phyloP scores from a whole-genome alignment of 768 basidiomycete species.

The Xerocomus potaroensis region DNA sequence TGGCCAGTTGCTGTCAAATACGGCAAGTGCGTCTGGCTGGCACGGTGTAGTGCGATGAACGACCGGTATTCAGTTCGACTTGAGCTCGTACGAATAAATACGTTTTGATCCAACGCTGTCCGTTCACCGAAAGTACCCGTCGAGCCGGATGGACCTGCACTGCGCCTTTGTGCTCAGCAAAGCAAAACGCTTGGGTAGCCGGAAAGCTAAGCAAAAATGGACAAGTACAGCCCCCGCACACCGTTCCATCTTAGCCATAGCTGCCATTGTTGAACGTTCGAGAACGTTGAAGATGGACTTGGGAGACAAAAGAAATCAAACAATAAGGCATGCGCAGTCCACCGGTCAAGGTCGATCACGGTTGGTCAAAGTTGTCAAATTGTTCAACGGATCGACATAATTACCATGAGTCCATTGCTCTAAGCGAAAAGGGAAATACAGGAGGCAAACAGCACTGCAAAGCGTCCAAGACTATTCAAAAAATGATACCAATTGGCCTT shows the following conservation, averaged over 20 bases:
- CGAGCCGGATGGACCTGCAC: conserved; percentile 9
- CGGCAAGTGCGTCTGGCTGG: too few relatives aligned
- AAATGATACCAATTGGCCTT: neutral
- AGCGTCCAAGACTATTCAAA: neutral
- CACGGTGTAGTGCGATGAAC: too few relatives aligned
- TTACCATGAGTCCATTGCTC: too few relatives aligned
- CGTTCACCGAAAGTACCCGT: conserved; percentile 16
- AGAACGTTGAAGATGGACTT: neutral
- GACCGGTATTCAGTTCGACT: too few relatives aligned
- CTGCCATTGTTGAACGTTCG: neutral
- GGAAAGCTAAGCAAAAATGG: conserved; percentile 19
- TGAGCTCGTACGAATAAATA: conserved; percentile 9
- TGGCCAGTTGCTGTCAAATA: neutral
- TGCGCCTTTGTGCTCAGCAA: neutral
- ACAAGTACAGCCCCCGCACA: conserved; percentile 16
- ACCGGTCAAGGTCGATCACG: too few relatives aligned
- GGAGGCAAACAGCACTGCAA: too few relatives aligned
- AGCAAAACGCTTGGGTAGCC: neutral
- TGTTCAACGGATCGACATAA: too few relatives aligned
- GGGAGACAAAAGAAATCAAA: neutral
- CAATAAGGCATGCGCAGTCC: neutral
- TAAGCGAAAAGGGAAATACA: too few relatives aligned
- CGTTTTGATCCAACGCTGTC: neutral
- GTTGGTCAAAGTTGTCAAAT: too few relatives aligned
- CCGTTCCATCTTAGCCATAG: too few relatives aligned